These are phyloP conservation scores for Saturnispora galanensis DNA, from an alignment of 805 yeast species.

Conservation along the genomic window DNA sequence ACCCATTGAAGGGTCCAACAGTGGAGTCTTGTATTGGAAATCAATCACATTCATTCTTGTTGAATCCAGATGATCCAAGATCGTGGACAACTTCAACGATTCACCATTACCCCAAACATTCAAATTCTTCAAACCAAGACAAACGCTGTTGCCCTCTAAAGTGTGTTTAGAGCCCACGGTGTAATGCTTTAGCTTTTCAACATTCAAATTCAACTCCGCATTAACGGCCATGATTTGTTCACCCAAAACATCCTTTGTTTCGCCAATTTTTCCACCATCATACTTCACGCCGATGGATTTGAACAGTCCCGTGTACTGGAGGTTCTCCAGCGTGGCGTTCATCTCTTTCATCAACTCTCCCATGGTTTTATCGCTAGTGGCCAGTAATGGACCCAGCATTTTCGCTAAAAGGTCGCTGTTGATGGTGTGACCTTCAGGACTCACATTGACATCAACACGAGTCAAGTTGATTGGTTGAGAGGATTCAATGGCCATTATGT, in stretches of 20 bases:
- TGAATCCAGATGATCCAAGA: conserved; percentile 38
- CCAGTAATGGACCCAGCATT: conserved; percentile 35
- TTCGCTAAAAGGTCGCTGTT: conserved; percentile 30
- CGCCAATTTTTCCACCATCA: conserved; percentile 11
- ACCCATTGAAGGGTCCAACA: conserved; percentile 36
- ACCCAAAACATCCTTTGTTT: conserved; percentile 3
- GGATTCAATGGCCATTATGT: background rate
- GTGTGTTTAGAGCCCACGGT: conserved; percentile 7
- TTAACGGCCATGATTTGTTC: conserved; percentile 7
- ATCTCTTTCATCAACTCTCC: conserved; percentile 28
- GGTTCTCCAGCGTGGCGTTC: conserved; percentile 14
- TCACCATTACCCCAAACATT: conserved; percentile 69
- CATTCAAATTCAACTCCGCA: conserved; percentile 6
- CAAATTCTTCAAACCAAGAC: conserved; percentile 30
- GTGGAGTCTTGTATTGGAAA: conserved; percentile 36
- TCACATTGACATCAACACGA: conserved; percentile 19
- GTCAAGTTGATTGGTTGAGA: conserved; percentile 21
- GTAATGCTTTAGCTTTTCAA: conserved; percentile 1
- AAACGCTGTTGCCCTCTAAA: conserved; percentile 12
- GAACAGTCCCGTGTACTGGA: conserved; percentile 23
- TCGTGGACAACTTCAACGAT: conserved; percentile 40
- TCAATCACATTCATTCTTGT: conserved; percentile 45
- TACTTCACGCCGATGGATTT: conserved; percentile 17
- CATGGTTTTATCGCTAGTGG: conserved; percentile 30
- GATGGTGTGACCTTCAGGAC: too few relatives aligned